Evolutionary conservation across 305 asterid genomes (phyloP).

Genomic region (Plantago coronopus): DNA sequence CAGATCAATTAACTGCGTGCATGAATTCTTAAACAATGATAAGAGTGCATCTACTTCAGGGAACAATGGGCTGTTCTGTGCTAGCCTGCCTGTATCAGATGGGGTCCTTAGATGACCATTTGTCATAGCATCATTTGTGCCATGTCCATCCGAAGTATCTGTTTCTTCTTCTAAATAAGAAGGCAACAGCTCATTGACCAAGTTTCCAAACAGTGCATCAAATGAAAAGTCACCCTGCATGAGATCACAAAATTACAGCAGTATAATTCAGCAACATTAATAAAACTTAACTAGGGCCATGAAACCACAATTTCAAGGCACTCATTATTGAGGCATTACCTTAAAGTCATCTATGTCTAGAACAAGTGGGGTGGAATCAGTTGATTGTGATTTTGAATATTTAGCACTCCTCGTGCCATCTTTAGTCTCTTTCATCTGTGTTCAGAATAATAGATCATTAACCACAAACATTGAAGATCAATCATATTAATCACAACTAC

Average conservation of each 20-base stretch:
- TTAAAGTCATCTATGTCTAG: conserved; percentile 85
- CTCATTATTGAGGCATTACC: conserved; percentile 42
- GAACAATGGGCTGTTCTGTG: conserved; percentile 66
- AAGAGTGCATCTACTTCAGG: conserved; percentile 91
- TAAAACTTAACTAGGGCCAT: conserved; percentile 9
- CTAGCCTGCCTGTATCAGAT: conserved; percentile 56
- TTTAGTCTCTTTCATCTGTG: conserved; percentile 77
- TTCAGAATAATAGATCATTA: conserved; percentile 26
- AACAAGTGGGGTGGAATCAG: conserved; percentile 64
- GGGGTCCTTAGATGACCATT: conserved; percentile 73
- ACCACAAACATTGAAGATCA: conserved; percentile 14
- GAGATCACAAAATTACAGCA: conserved; percentile 20
- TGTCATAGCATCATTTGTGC: conserved; percentile 46
- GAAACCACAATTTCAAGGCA: neutral
- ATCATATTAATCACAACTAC: conserved; percentile 16
- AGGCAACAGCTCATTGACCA: conserved; percentile 83
- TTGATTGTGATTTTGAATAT: conserved; percentile 48
- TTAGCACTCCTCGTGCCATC: conserved; percentile 50
- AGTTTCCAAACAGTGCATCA: conserved; percentile 87
- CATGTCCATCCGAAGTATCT: conserved; percentile 64
- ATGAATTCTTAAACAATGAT: conserved; percentile 79
- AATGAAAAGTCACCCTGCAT: conserved; percentile 93
- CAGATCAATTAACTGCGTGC: conserved; percentile 75
- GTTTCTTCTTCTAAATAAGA: conserved; percentile 76
- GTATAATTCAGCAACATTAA: conserved; percentile 25